Conservation (phyloP, 495 filamentous ascomycete species). For the Penicillium lividum region DNA sequence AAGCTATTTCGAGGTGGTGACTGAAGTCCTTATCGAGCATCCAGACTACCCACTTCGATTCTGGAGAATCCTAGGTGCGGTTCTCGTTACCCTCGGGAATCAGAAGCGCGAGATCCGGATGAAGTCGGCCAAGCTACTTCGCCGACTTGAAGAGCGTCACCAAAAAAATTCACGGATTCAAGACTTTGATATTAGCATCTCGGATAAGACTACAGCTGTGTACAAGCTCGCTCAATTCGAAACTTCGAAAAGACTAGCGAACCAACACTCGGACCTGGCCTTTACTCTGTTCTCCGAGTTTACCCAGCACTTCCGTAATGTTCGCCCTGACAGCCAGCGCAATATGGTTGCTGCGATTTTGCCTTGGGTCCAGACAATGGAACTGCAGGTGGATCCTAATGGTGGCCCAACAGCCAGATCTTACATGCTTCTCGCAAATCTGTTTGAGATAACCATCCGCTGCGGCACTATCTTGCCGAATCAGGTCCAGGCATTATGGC, state of each 20-base stretch:
- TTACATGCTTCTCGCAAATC: constrained; percentile 93
- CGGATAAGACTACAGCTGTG: constrained; percentile 96
- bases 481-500: constrained; percentile 96
- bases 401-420: constrained; percentile 86
- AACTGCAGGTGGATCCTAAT: constrained; percentile 91
- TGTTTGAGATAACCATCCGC: constrained; percentile 94
- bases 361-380: constrained; percentile 94
- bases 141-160: constrained; percentile 80
- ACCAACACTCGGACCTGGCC: constrained; percentile 82
- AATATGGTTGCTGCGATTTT: constrained; percentile 94
- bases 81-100: constrained; percentile 87
- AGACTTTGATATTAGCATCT: constrained; percentile 97
- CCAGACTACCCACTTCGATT: constrained; percentile 79
- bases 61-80: constrained; percentile 85
- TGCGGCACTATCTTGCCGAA: constrained; percentile 87
- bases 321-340: constrained; percentile 76
- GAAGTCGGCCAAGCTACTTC: constrained; percentile 82
- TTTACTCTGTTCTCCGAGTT: constrained; percentile 96
- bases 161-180: constrained; percentile 86
- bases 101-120: constrained; percentile 84
- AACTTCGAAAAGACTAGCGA: constrained; percentile 85
- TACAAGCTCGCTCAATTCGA: constrained; percentile 98
- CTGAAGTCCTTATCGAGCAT: constrained; percentile 78
- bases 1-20: constrained; percentile 94
- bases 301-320: constrained; percentile 81